These are phyloP conservation scores for Talaromyces funiculosus DNA, from an alignment of 2,329 filamentous ascomycete genomes.

Conservation along the genomic window DNA sequence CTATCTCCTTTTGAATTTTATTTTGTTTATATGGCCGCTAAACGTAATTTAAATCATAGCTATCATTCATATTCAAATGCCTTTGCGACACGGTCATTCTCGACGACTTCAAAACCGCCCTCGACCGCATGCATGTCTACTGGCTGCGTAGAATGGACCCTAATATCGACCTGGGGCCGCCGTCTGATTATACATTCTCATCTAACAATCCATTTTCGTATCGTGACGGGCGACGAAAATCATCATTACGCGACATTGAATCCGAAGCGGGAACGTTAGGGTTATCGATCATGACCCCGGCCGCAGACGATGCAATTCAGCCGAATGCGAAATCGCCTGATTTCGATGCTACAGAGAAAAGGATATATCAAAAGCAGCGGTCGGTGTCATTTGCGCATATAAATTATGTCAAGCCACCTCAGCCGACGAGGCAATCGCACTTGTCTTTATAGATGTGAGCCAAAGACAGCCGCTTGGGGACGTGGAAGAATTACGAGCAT, in stretches of 20 bases:
- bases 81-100: slow-evolving; percentile 50
- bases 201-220: not conserved
- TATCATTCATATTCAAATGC: slow-evolving; percentile 57
- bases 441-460: not conserved
- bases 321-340: not conserved
- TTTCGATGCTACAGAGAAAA: not conserved
- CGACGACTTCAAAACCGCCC: slow-evolving; percentile 61
- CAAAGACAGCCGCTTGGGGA: not conserved
- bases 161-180: not conserved
- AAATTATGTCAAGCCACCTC: not conserved
- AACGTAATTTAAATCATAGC: too few relatives aligned
- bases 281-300: not conserved
- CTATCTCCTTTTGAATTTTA: too few relatives aligned
- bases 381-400: not conserved
- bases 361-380: not conserved
- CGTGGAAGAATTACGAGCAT: not conserved
- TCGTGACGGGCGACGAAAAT: not conserved
- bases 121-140: slow-evolving; percentile 35
- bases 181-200: not conserved
- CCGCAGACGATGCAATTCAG: not conserved
- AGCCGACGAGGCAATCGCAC: not conserved
- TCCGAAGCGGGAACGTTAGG: not conserved
- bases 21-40: too few relatives aligned
- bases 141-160: slow-evolving; percentile 21
- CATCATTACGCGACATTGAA: not conserved